Percentiles rank a stretch among this genome's conserved stretches.
phyloP scores from a whole-genome alignment of 305 asterid species.

The Rubia tinctorum region DNA sequence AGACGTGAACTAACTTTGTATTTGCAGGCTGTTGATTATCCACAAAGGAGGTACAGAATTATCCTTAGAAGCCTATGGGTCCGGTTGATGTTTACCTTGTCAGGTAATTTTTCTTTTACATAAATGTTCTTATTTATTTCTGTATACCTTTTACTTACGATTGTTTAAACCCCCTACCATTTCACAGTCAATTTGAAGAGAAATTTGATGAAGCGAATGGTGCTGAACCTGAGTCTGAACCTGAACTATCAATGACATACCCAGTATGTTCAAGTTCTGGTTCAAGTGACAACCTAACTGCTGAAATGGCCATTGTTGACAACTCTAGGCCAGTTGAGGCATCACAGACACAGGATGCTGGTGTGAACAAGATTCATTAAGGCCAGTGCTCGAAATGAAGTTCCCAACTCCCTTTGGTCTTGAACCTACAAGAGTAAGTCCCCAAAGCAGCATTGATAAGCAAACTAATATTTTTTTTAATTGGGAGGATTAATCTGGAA shows the following conservation, averaged over 20 bases:
- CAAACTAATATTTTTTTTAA: neutral
- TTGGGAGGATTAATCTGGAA: neutral
- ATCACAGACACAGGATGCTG: conserved; percentile 41
- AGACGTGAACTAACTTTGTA: conserved; percentile 15
- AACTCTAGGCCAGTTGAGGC: conserved; percentile 37
- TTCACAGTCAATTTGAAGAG: conserved; percentile 77
- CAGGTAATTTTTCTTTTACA: conserved; percentile 45
- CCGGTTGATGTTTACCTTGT: conserved; percentile 96
- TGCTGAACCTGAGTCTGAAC: conserved; percentile 29
- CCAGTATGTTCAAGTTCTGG: conserved; percentile 66
- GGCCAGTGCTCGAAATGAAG: no score
- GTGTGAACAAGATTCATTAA: no score
- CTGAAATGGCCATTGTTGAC: conserved; percentile 32
- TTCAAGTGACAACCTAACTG: conserved; percentile 49
- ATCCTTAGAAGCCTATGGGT: conserved; percentile 98
- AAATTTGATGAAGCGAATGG: conserved; percentile 81
- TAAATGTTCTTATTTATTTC: neutral
- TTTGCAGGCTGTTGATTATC: conserved; percentile 81
- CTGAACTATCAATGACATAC: conserved; percentile 37
- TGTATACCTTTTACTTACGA: conserved; percentile 17
- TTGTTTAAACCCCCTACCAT: conserved; percentile 10
- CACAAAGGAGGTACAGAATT: conserved; percentile 89
- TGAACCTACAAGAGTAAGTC: conserved; percentile 79
- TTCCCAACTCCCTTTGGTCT: no score
- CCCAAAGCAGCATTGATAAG: neutral